phyloP scores from a whole-genome alignment of 257 asterid genomes.

The Solanum chmielewskii region DNA sequence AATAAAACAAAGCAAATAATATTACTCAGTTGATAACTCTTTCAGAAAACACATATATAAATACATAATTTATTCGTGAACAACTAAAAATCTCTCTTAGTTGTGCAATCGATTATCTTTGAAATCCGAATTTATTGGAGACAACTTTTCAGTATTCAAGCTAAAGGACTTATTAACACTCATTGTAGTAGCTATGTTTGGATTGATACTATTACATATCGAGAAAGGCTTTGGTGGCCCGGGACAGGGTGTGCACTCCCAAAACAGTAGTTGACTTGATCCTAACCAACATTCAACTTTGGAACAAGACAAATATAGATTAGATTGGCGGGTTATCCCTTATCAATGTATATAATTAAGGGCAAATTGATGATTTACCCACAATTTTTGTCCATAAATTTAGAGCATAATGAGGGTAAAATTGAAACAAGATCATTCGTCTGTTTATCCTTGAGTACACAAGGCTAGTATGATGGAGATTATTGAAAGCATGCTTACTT shows the following conservation, averaged over 20 bases:
- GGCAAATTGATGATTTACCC: not conserved
- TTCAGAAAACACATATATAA: not conserved
- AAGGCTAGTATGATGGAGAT: not conserved
- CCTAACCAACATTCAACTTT: not conserved
- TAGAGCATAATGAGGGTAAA: not conserved
- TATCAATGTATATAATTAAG: no score
- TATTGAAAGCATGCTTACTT: not conserved
- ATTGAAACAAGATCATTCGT: no score
- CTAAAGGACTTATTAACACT: not conserved
- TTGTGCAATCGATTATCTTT: not conserved
- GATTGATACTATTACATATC: not conserved
- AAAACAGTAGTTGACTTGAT: not conserved
- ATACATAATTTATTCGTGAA: no score
- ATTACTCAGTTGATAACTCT: not conserved
- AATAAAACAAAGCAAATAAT: no score
- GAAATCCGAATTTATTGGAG: not conserved
- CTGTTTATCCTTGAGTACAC: not conserved
- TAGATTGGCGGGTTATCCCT: not conserved
- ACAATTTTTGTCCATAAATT: not conserved
- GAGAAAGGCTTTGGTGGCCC: not conserved
- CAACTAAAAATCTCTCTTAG: not conserved
- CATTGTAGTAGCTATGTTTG: not conserved
- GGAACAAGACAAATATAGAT: not conserved
- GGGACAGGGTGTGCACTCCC: not conserved
- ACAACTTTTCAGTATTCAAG: not conserved